These are phyloP conservation scores for Calonectria hawksworthii DNA, from an alignment of 2,329 filamentous ascomycete species.

Conservation along the genomic window DNA sequence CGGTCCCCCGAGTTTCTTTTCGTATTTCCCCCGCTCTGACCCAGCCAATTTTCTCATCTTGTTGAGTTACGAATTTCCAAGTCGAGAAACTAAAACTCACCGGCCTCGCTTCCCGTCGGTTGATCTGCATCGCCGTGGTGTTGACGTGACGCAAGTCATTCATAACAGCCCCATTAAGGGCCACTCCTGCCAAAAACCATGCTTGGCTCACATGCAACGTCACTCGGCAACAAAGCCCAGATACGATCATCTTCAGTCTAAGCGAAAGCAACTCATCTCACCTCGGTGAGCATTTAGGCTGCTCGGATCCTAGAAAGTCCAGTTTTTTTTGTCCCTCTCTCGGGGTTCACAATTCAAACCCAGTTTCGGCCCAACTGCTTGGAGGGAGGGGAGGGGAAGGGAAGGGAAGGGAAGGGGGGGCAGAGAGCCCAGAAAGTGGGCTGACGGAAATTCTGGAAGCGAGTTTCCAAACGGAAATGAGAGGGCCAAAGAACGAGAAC, in stretches of 20 bases:
- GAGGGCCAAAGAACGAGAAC: background rate
- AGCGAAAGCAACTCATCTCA: slow-evolving; percentile 11
- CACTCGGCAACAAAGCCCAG: slow-evolving; percentile 3
- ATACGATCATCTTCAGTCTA: background rate
- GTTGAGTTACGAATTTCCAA: background rate
- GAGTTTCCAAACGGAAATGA: slow-evolving; percentile 4
- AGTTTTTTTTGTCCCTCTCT: background rate
- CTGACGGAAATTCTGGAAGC: background rate
- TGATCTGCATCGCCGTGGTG: slow-evolving; percentile 2
- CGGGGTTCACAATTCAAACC: background rate
- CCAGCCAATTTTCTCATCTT: background rate
- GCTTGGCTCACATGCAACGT: slow-evolving; percentile 8
- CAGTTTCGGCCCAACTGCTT: background rate
- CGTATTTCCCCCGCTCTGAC: background rate
- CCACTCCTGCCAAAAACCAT: background rate
- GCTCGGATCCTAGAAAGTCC: background rate
- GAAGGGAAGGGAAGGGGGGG: background rate
- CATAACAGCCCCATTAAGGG: background rate
- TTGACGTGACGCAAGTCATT: slow-evolving; percentile 9
- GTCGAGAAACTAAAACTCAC: background rate
- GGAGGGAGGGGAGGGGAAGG: background rate
- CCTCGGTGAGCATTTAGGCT: slow-evolving; percentile 10
- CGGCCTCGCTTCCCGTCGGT: background rate
- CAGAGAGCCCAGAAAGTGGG: background rate
- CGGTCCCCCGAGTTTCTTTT: background rate